Base-by-base conservation (phyloP, 495 filamentous ascomycete genomes). In the Rusavskia elegans region DNA sequence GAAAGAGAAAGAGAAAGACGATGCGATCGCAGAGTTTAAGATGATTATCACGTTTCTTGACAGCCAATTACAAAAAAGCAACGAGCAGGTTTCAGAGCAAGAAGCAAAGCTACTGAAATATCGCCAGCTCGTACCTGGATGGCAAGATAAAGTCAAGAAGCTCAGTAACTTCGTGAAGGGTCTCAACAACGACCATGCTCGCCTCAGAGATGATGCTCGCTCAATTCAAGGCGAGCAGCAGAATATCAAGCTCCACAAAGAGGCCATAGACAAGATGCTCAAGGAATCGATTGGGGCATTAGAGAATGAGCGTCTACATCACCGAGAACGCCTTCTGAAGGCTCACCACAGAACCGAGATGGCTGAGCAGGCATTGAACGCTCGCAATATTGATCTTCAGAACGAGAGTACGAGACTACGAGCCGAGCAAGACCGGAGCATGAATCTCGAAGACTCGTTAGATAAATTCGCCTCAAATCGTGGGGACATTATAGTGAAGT, bases 111-210 rank as follows among this genome's bases (percentile, higher is more conserved):
- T 61, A 14, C 29, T 38, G 5, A 44, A 49, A 36, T 14, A 55
- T 30, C 49, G 50, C 25, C 16, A 53, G 6, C 38, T 23, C 29
- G 54, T 57, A 25, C 27, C 54, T 20, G 21, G 45, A 11, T 57
- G 49, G 51, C 49, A 50, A 36, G 38, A 25, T 16, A 56, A 51
- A 45, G 27, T 53, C 13, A 54, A 37, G 32, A 54, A 52, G 36
- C 51, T 61, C 21, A 48, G 17, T 30, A 52, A 57, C 3, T 53
- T 52, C 16, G 45, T 59, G 16, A 49, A 55, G 45, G 57, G 55
- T 27, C 52, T 62, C 5, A 52, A 51, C 41, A 59, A 62, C 27
- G 59, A 62, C 30, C 57, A 62, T 23, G 53, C 55, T 3, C 40
- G 46, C 16, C 55, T 62, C 8, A 48, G 57, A 50, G 52, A 62